phyloP scores from a whole-genome alignment of 176 grass and related monocot genomes.

The Typha latifolia region DNA sequence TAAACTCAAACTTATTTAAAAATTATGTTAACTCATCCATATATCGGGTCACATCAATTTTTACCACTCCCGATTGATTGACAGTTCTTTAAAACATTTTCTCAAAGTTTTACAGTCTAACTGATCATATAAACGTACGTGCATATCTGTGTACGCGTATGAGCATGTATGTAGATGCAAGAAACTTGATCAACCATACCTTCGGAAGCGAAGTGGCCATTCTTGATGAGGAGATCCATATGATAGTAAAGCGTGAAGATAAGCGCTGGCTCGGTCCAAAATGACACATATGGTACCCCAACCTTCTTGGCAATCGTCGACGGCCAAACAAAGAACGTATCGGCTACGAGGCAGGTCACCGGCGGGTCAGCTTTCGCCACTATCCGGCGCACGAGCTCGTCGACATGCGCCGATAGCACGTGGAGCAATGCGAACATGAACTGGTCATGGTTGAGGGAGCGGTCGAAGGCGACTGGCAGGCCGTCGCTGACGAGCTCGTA shows the following conservation, averaged over 20 bases:
- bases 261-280: conserved; percentile 66
- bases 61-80: too few relatives aligned
- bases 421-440: conserved; percentile 44
- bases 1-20: too few relatives aligned
- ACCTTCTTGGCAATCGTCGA: conserved; percentile 39
- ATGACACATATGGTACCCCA: conserved; percentile 43
- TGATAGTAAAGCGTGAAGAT: conserved; percentile 55
- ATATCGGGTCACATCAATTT: too few relatives aligned
- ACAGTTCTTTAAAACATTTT: too few relatives aligned
- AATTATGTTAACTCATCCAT: too few relatives aligned
- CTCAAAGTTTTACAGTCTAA: too few relatives aligned
- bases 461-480: conserved; percentile 41
- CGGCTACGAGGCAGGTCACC: conserved; percentile 38
- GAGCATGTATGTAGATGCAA: not conserved
- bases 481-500: conserved; percentile 60
- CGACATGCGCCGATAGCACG: conserved; percentile 48
- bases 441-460: conserved; percentile 44
- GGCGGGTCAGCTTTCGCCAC: conserved; percentile 23
- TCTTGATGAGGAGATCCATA: conserved; percentile 35
- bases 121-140: not conserved
- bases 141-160: not conserved
- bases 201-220: conserved; percentile 46
- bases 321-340: conserved; percentile 67
- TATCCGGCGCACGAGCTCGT: conserved; percentile 52
- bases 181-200: conserved; percentile 15